phyloP scores from a whole-genome alignment of 1,139 yeast genomes.

The Pichia sp. region DNA sequence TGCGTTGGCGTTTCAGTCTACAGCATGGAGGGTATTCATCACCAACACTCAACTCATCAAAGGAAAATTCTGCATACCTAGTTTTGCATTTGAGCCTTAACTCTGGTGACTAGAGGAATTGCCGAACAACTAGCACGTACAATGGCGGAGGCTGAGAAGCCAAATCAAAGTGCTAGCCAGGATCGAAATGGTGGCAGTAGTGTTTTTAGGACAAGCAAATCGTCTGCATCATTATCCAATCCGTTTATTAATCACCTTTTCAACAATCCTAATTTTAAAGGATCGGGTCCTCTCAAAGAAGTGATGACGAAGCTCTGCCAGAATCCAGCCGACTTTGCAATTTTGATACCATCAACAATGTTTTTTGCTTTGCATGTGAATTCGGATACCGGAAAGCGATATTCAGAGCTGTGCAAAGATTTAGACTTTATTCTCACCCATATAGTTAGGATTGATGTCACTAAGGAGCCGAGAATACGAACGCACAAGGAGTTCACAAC shows the following conservation, averaged over 20 bases:
- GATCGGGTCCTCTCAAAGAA: constrained; percentile 45
- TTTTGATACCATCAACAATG: constrained; percentile 59
- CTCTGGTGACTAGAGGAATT: background rate
- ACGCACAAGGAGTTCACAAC: constrained; percentile 41
- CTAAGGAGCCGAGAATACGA: constrained; percentile 37
- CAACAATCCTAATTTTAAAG: constrained; percentile 56
- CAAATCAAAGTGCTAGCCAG: background rate
- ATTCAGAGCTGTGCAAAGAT: constrained; percentile 55
- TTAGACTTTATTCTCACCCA: constrained; percentile 73
- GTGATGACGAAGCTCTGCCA: constrained; percentile 40
- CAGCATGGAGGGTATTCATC: background rate
- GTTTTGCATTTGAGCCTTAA: background rate
- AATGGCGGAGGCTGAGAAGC: background rate
- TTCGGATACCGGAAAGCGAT: constrained; percentile 41
- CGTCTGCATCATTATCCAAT: constrained; percentile 40
- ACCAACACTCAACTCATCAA: background rate
- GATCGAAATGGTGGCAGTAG: background rate
- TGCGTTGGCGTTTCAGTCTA: background rate
- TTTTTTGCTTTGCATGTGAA: constrained; percentile 51
- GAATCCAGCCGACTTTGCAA: constrained; percentile 46
- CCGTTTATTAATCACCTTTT: constrained; percentile 66
- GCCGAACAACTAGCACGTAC: background rate
- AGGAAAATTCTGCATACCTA: background rate
- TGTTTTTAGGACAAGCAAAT: background rate
- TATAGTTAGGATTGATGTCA: constrained; percentile 42